These are phyloP conservation scores for Lichtheimia hyalospora DNA, from an alignment of 371 early-diverging fungal species.

Conservation along the genomic window DNA sequence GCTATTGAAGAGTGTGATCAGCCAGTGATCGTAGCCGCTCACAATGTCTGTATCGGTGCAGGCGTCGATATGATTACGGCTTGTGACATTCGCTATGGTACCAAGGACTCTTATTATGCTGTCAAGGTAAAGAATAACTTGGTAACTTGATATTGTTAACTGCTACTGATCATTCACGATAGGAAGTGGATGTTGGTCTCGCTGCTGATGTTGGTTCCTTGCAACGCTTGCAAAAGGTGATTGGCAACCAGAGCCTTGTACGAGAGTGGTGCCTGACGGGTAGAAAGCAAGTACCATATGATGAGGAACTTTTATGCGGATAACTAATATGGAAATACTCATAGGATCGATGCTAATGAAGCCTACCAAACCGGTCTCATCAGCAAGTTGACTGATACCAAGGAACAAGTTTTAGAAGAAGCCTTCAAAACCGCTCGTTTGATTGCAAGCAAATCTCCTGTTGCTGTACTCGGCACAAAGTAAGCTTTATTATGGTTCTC, in stretches of 20 bases:
- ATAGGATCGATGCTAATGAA: slow-evolving; percentile 58
- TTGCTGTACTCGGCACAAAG: slow-evolving; percentile 89
- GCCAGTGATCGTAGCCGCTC: slow-evolving; percentile 90
- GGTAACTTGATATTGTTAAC: too few species aligned
- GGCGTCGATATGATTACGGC: slow-evolving; percentile 90
- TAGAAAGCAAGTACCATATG: slow-evolving; percentile 50
- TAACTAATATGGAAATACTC: too few species aligned
- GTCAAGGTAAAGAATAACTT: slow-evolving; percentile 67
- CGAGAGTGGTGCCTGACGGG: slow-evolving; percentile 89
- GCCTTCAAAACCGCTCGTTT: slow-evolving; percentile 71
- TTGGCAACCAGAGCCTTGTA: slow-evolving; percentile 88
- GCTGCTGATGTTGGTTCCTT: slow-evolving; percentile 90
- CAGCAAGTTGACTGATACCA: slow-evolving; percentile 60
- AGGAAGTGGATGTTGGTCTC: slow-evolving; percentile 89
- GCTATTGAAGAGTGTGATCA: slow-evolving; percentile 83
- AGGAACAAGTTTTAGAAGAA: slow-evolving; percentile 34
- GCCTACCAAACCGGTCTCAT: slow-evolving; percentile 82
- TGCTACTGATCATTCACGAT: not conserved
- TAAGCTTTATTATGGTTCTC: slow-evolving; percentile 17
- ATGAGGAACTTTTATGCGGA: too few species aligned
- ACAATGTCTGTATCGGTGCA: slow-evolving; percentile 86
- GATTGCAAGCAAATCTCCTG: slow-evolving; percentile 90
- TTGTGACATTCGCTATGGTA: slow-evolving; percentile 89
- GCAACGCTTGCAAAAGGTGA: slow-evolving; percentile 92
- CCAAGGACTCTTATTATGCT: slow-evolving; percentile 77